Percentiles rank a stretch among this genome's conserved stretches.
These are phyloP conservation scores for Aspergillus thermomutatus DNA, from an alignment of 2,329 filamentous ascomycete species.

Conservation along the genomic window DNA sequence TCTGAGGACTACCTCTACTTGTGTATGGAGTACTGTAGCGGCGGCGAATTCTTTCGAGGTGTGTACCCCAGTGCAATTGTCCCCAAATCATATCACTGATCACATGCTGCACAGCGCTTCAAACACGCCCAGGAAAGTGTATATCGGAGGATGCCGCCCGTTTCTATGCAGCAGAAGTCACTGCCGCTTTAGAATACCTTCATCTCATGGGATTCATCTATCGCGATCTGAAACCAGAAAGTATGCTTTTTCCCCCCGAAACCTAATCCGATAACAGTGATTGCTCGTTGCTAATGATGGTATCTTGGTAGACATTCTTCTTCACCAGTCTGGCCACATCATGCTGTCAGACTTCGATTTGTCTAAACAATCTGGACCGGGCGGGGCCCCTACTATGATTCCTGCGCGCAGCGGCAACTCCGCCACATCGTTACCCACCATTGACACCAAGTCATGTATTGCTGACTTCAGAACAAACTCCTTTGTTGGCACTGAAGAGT, in stretches of 20 bases:
- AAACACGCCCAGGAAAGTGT: constrained; percentile 94
- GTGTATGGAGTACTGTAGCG: constrained; percentile 99
- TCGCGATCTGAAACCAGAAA: constrained; percentile 93
- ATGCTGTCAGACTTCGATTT: constrained; percentile 99
- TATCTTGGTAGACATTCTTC: constrained; percentile 71
- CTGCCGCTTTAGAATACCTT: constrained; percentile 90
- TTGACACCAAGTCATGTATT: constrained; percentile 97
- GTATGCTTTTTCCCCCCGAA: constrained; percentile 54
- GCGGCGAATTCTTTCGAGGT: constrained; percentile 92
- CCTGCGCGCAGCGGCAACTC: constrained; percentile 84
- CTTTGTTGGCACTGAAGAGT: constrained; percentile 97
- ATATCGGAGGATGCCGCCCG: constrained; percentile 94
- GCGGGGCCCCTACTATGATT: constrained; percentile 97
- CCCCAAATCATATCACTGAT: constrained; percentile 3
- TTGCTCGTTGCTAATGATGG: constrained; percentile 35
- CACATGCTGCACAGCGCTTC: constrained; percentile 59
- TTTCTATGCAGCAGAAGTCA: constrained; percentile 97
- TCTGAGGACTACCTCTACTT: constrained; percentile 97
- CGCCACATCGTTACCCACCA: constrained; percentile 84
- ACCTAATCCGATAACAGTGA: background rate
- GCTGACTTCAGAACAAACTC: constrained; percentile 98
- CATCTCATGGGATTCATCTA: constrained; percentile 99
- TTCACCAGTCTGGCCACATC: constrained; percentile 99
- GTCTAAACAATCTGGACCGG: constrained; percentile 94
- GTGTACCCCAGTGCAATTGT: constrained; percentile 12